A percentile compares a stretch with the other conserved stretches of the same genome.
Evolutionary conservation across 345 rosid species (phyloP).

Genomic region (Laguncularia racemosa): DNA sequence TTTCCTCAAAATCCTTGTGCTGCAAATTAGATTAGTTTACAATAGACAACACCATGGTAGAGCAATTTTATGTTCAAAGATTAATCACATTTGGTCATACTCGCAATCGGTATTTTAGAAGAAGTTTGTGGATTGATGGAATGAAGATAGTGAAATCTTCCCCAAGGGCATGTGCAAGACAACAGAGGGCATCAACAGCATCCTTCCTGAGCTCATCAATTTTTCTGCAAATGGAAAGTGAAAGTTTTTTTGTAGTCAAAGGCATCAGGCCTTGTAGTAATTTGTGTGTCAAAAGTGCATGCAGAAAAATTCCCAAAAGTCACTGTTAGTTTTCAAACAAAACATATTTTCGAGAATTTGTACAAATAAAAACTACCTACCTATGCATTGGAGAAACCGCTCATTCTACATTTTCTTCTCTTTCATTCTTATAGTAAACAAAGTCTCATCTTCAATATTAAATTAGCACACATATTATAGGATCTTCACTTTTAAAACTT

Average conservation of each 20-base stretch:
- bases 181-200: conserved; percentile 95
- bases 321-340: too few relatives aligned
- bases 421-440: too few relatives aligned
- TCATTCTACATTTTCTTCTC: too few relatives aligned
- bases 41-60: conserved; percentile 3
- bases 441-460: too few relatives aligned
- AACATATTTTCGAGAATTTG: too few relatives aligned
- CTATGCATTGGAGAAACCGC: too few relatives aligned
- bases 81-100: conserved; percentile 18
- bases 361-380: too few relatives aligned
- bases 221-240: conserved; percentile 41
- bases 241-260: background rate
- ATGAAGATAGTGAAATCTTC: conserved; percentile 95
- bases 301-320: too few relatives aligned
- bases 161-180: conserved; percentile 97
- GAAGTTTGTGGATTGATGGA: conserved; percentile 84
- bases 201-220: conserved; percentile 88
- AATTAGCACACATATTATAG: too few relatives aligned
- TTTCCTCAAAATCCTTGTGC: conserved; percentile 98
- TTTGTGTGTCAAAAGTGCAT: too few relatives aligned
- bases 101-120: conserved; percentile 65
- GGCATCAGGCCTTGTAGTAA: too few relatives aligned
- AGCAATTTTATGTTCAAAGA: background rate
- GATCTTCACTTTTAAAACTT: too few relatives aligned
- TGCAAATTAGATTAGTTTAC: conserved; percentile 22